A percentile compares a stretch with the other conserved stretches of the same genome.
Conservation (phyloP, 139 green algal genomes). For the Chlamydomonas incerta region DNA sequence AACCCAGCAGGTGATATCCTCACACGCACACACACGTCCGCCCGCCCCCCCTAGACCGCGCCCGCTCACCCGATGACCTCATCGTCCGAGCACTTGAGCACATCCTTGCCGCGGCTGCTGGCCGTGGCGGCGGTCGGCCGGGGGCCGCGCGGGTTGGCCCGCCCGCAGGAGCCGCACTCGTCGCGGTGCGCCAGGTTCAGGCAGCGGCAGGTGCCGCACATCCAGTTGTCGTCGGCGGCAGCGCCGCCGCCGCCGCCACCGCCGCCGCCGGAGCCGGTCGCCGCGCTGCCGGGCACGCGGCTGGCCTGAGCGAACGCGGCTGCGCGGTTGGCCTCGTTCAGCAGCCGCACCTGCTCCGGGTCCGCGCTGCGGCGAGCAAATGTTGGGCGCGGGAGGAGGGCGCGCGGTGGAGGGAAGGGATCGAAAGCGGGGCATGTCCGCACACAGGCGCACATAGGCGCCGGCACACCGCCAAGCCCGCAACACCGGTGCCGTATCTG, state of each 20-base stretch:
- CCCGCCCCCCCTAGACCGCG: too few species aligned
- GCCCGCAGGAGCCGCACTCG: constrained; percentile 52
- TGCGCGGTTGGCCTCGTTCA: constrained; percentile 54
- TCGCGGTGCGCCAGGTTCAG: constrained; percentile 39
- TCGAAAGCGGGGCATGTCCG: too few species aligned
- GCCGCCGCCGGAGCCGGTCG: neutral
- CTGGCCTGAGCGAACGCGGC: constrained; percentile 27
- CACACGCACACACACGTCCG: too few species aligned
- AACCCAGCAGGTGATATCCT: too few species aligned
- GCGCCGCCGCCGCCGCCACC: neutral
- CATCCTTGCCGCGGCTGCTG: neutral
- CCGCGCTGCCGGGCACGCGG: neutral
- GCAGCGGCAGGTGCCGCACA: constrained; percentile 39
- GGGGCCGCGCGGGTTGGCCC: constrained; percentile 18
- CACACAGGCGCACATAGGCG: too few species aligned
- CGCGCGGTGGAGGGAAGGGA: too few species aligned
- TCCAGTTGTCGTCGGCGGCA: constrained; percentile 39
- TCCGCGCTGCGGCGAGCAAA: constrained; percentile 42
- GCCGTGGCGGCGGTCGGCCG: too few species aligned
- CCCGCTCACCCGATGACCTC: constrained; percentile 20
- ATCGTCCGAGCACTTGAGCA: constrained; percentile 28
- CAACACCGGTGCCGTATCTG: too few species aligned
- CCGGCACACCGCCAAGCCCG: too few species aligned
- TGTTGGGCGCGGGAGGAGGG: too few species aligned
- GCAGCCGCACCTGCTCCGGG: constrained; percentile 32